Conservation (phyloP, 2,329 filamentous ascomycete genomes). For the Stenocarpella maydis region DNA sequence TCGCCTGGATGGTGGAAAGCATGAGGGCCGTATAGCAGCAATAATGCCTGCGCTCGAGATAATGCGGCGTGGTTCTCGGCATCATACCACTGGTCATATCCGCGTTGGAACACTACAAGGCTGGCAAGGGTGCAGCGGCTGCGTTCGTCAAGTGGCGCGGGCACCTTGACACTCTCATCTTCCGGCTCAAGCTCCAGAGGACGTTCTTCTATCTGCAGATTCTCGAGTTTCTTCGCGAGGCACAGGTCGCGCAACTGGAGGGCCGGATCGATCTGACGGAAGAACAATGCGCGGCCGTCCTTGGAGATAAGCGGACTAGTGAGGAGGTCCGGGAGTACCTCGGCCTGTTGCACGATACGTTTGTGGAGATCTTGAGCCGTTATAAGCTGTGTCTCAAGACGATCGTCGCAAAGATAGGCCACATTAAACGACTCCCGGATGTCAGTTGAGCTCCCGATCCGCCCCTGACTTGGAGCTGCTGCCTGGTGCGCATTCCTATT, state of each 20-base stretch:
- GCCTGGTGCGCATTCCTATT: background rate
- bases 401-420: background rate
- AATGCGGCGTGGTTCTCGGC: no score
- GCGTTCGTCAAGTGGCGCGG: no score
- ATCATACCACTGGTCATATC: no score
- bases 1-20: no score
- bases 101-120: no score
- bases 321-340: background rate
- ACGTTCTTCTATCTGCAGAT: background rate
- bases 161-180: no score
- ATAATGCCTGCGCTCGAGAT: no score
- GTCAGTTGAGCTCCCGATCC: background rate
- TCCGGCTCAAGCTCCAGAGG: no score
- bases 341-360: background rate
- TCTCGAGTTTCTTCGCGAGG: background rate
- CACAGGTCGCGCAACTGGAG: background rate
- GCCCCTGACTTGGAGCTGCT: background rate
- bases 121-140: no score
- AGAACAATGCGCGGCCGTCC: background rate
- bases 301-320: background rate
- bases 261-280: background rate
- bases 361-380: background rate
- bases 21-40: no score
- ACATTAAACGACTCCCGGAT: background rate
- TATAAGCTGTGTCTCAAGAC: background rate